Percentiles rank a stretch among this genome's conserved stretches.
Evolutionary conservation across 116 monocot species (phyloP).

Genomic region (Trichopus zeylanicus): DNA sequence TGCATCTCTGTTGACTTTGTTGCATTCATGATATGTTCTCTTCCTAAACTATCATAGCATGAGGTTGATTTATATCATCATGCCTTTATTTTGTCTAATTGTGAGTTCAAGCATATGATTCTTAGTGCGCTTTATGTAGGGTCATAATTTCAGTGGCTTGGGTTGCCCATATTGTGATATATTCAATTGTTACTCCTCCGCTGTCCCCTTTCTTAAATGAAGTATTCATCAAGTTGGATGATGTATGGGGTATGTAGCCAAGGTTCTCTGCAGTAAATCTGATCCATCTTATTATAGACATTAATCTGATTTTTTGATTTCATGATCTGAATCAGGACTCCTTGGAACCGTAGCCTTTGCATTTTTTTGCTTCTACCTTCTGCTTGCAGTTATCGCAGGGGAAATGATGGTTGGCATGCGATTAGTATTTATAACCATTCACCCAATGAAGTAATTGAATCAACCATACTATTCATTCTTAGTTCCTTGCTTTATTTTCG

Average conservation of each 20-base stretch:
- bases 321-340: conserved; percentile 52
- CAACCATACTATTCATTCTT: not conserved
- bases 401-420: conserved; percentile 94
- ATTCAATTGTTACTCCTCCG: conserved; percentile 79
- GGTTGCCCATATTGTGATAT: conserved; percentile 94
- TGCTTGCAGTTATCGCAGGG: conserved; percentile 92
- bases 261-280: too few relatives aligned
- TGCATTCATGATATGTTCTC: not conserved
- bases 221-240: conserved; percentile 90
- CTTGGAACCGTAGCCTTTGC: conserved; percentile 96
- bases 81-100: not conserved
- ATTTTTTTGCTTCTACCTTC: conserved; percentile 97
- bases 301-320: not conserved
- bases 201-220: conserved; percentile 90
- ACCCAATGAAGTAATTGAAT: conserved; percentile 93
- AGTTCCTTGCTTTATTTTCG: not conserved
- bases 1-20: not conserved
- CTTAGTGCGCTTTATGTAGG: conserved; percentile 19
- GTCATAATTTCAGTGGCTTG: conserved; percentile 92
- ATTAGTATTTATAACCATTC: conserved; percentile 93
- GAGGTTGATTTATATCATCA: not conserved
- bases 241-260: conserved; percentile 82
- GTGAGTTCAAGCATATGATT: not conserved
- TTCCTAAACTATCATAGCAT: not conserved
- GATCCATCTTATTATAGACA: too few relatives aligned